Conservation (phyloP, 257 asterid species). For the Eucommia ulmoides region DNA sequence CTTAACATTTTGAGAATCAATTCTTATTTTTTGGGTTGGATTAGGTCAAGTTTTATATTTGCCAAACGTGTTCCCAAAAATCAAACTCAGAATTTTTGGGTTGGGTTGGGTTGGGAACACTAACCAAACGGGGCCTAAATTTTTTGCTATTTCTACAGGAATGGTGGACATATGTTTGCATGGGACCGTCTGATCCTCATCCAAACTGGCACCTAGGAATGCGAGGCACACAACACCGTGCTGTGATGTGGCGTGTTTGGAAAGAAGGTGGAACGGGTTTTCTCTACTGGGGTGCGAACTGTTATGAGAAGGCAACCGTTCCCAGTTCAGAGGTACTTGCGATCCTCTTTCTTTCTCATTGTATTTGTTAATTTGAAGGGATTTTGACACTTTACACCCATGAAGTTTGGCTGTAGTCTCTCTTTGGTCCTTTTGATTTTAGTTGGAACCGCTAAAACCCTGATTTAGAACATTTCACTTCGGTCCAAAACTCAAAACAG, state of each 20-base stretch:
- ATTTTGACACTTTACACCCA: too few relatives aligned
- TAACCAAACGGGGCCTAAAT: too few relatives aligned
- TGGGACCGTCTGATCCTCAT: constrained; percentile 98
- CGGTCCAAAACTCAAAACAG: too few relatives aligned
- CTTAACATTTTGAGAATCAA: too few relatives aligned
- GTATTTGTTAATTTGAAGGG: too few relatives aligned
- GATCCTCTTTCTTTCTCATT: constrained; percentile 9
- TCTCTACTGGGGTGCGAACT: constrained; percentile 98
- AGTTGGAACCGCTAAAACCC: too few relatives aligned
- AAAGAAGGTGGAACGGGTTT: constrained; percentile 98
- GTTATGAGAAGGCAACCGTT: constrained; percentile 85
- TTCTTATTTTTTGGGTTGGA: too few relatives aligned
- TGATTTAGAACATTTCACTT: too few relatives aligned
- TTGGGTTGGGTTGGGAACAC: too few relatives aligned
- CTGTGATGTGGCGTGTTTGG: constrained; percentile 99
- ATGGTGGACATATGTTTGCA: constrained; percentile 99
- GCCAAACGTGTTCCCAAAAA: too few relatives aligned
- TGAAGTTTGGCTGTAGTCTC: background rate
- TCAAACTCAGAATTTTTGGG: too few relatives aligned
- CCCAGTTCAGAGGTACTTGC: constrained; percentile 87
- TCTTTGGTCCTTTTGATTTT: background rate
- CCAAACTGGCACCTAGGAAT: constrained; percentile 99
- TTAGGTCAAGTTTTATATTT: too few relatives aligned
- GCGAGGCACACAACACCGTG: constrained; percentile 98
- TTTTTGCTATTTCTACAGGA: constrained; percentile 42